Percentiles rank a stretch among this genome's conserved stretches.
Conservation (phyloP, 805 yeast genomes). For the Yarrowia sp. region DNA sequence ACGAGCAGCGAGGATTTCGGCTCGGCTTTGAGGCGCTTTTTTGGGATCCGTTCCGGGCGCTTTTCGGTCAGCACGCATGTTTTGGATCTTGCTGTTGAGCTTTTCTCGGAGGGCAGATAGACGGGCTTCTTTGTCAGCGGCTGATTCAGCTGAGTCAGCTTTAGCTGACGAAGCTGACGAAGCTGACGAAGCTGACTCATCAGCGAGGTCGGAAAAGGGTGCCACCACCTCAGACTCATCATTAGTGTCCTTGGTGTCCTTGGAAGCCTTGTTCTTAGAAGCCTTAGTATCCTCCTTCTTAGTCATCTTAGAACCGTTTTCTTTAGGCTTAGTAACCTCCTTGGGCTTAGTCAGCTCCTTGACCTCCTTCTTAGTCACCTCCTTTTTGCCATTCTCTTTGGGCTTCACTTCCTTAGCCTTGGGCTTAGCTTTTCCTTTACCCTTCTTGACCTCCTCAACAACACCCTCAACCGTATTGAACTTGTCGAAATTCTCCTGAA, state of each 20-base stretch:
- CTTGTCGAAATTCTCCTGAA: conserved; percentile 30
- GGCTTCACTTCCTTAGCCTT: conserved; percentile 27
- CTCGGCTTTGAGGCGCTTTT: conserved; percentile 85
- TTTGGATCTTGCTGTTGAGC: conserved; percentile 68
- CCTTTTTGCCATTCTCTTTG: conserved; percentile 35
- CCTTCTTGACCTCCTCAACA: conserved; percentile 27
- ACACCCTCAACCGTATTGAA: conserved; percentile 36
- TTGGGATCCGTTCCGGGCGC: conserved; percentile 82
- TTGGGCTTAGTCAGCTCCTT: conserved; percentile 28
- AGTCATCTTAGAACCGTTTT: conserved; percentile 30
- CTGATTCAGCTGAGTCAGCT: conserved; percentile 32
- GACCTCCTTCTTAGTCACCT: not conserved
- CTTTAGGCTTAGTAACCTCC: conserved; percentile 28
- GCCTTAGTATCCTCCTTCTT: conserved; percentile 1
- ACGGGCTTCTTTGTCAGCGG: conserved; percentile 39
- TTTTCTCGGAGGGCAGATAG: conserved; percentile 72
- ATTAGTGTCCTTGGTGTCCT: not conserved
- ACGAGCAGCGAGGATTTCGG: conserved; percentile 70
- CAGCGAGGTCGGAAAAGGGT: conserved; percentile 29
- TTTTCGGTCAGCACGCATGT: conserved; percentile 73
- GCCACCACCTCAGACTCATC: not conserved
- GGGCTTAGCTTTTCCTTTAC: conserved; percentile 7
- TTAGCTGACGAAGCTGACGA: no score
- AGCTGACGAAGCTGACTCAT: no score
- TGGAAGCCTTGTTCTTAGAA: not conserved